Base-by-base conservation (phyloP, 1,284 basidiomycete species). In the Fomes fomentarius region DNA sequence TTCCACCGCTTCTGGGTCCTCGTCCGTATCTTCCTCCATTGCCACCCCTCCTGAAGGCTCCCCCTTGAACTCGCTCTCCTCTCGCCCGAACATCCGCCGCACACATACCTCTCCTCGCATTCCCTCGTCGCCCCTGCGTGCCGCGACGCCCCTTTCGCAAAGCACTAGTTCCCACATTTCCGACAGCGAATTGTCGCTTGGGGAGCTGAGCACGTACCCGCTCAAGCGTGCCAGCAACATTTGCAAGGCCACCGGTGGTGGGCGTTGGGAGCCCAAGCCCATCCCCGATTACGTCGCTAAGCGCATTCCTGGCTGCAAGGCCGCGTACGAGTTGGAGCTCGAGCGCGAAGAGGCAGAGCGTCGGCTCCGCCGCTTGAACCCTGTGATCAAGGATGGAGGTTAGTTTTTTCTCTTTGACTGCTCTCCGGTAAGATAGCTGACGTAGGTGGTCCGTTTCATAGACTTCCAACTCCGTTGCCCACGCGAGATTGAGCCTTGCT, bases 181-280 rank as follows among this genome's bases (percentile, higher is more conserved):
- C 1, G 64, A 64, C 45, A 45, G 58, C 3, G 68, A 69, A 50
- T 66, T 71, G 5, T 57, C 58, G 4, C 47, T 64, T 47, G 85
- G 85, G 51, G 84, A 86, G 66, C 76, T 89, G 21, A 81, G 81
- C 52, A 76, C 84, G 1, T 91, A 91, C 60, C 88, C 89, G 3
- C 79, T 91, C 21, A 76, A 79, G 42, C 80, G 81, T 47, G 79
- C 83, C 6, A 83, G 80, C 61, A 74, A 78, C 43, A 76, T 89
- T 11, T 91, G 89, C 72, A 91, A 91, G 63, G 85, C 83, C 2
- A 81, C 80, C 17, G 88, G 89, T 42, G 87, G 87, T 12, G 88
- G 89, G 10, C 81, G 88, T 26, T 91, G 89, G 88, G 79, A 80
- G 58, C 89, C 88, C 19, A 85, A 85, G 65, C 71, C 63, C 1